phyloP scores from a whole-genome alignment of 2,329 filamentous ascomycete genomes.

The Cercospora brassicicola region DNA sequence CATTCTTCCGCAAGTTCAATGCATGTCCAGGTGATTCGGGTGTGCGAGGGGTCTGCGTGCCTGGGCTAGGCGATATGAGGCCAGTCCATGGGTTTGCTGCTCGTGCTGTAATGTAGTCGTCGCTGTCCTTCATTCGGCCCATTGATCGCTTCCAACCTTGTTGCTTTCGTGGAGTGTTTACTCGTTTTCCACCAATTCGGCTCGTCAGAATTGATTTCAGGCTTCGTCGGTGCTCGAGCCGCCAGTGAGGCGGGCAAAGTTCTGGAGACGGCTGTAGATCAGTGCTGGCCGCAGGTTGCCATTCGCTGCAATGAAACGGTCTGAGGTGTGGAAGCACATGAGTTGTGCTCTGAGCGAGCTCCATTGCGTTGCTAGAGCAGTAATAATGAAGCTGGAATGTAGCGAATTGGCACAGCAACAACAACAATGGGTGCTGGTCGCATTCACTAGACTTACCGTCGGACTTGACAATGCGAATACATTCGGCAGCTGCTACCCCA shows the following conservation, averaged over 20 bases:
- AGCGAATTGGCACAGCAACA: constrained; percentile 20
- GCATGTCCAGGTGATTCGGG: constrained; percentile 37
- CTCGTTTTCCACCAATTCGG: constrained; percentile 18
- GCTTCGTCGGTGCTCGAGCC: constrained; percentile 16
- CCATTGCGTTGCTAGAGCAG: constrained; percentile 10
- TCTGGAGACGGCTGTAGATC: constrained; percentile 13
- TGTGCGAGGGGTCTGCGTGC: constrained; percentile 31
- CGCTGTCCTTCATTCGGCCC: constrained; percentile 39
- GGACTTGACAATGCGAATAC: not conserved
- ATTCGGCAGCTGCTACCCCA: not conserved
- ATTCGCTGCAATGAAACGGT: constrained; percentile 8
- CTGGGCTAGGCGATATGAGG: constrained; percentile 37
- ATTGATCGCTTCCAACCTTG: constrained; percentile 14
- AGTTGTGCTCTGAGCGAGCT: constrained; percentile 7
- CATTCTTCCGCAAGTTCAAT: constrained; percentile 25
- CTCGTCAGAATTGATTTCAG: constrained; percentile 23
- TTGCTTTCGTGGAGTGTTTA: not conserved
- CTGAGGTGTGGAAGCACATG: constrained; percentile 20
- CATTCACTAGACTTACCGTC: not conserved
- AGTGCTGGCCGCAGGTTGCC: not conserved
- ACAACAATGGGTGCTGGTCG: not conserved
- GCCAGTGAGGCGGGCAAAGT: constrained; percentile 27
- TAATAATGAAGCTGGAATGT: constrained; percentile 19
- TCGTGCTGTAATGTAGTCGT: constrained; percentile 41
- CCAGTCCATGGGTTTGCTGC: constrained; percentile 40